Evolutionary conservation across 2,329 filamentous ascomycete genomes (phyloP).

Genomic region (Neoscytalidium dimidiatum): DNA sequence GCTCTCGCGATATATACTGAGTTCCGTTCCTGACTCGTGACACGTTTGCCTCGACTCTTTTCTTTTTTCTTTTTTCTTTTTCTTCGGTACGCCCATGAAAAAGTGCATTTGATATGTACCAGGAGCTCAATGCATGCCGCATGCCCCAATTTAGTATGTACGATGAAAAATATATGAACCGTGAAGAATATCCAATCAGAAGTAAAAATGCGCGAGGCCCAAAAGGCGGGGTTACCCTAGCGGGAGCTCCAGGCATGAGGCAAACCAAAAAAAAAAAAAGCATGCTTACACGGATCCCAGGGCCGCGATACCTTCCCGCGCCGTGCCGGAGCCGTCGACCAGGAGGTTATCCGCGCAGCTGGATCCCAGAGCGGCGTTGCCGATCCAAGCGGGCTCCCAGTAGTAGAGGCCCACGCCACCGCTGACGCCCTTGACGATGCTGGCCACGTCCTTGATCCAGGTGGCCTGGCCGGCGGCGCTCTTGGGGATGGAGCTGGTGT

Average conservation of each 20-base stretch:
- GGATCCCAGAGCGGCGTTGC: conserved; percentile 65
- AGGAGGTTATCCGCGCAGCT: conserved; percentile 67
- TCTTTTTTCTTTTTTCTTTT: not conserved
- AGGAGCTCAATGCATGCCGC: no score
- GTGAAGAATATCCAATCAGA: no score
- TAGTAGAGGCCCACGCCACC: conserved; percentile 49
- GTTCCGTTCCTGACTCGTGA: no score
- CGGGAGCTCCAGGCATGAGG: no score
- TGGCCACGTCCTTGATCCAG: conserved; percentile 63
- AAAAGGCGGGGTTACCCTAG: no score
- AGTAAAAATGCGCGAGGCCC: no score
- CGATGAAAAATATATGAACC: no score
- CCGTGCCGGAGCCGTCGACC: conserved; percentile 58
- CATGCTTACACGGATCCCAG: not conserved
- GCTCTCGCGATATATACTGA: no score
- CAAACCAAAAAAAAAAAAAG: not conserved
- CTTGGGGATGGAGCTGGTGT: conserved; percentile 60
- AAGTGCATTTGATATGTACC: no score
- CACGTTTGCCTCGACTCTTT: not conserved
- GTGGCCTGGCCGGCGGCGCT: conserved; percentile 62
- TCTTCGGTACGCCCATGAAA: no score
- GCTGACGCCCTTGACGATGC: conserved; percentile 61
- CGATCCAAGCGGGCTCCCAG: conserved; percentile 73
- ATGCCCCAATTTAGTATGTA: no score
- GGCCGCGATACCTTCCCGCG: conserved; percentile 24